Base-by-base conservation (phyloP, 2,329 filamentous ascomycete genomes). In the Lachnellula arida region DNA sequence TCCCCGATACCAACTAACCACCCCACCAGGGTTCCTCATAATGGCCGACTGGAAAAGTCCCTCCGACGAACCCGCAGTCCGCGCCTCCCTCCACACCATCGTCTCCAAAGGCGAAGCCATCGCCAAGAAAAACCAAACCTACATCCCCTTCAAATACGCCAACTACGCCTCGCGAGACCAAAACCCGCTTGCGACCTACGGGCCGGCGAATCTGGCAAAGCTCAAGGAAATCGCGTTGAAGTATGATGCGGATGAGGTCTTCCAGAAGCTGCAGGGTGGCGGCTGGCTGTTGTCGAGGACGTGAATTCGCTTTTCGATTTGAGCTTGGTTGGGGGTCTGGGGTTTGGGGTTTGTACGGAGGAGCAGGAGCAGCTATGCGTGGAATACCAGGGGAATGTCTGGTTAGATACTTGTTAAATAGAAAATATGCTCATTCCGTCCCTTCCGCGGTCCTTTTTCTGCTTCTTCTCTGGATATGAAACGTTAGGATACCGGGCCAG, bases 121-220 rank as follows among this genome's bases (percentile, higher is more conserved):
- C 15, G 9, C 50, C n/a, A 47, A 35, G 50, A 39, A 53, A 9
- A 37, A 51, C 28, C 25, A 23, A 7, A 51, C 49, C 1, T 25
- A 43, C 43, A 35, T 51, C 19, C 35, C 37, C 6, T 51, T 51
- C 25, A 40, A 51, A n/a, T 51, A 42, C 28, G 40, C 40, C 23
- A 51, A 51, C 39, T 42, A 51, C 19, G 19, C 49, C n/a, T 43
- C 49, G 3, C 19, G 49, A 11, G 49, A 51, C n/a, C 37, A 51
- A 17, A 51, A 51, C 39, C 37, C 49, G n/a, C 39, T 51, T 6
- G 23, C 35, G 34, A 46, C 22, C 7, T 51, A 51, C 15, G 49
- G 49, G 32, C 19, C 40, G 23, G 40, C 17, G 4, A 51, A 51
- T 44, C 12, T 51, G 39, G n/a, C 40, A 17, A 51, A 22, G 28